phyloP scores from a whole-genome alignment of 441 rosid species.

The Sinapis alba region DNA sequence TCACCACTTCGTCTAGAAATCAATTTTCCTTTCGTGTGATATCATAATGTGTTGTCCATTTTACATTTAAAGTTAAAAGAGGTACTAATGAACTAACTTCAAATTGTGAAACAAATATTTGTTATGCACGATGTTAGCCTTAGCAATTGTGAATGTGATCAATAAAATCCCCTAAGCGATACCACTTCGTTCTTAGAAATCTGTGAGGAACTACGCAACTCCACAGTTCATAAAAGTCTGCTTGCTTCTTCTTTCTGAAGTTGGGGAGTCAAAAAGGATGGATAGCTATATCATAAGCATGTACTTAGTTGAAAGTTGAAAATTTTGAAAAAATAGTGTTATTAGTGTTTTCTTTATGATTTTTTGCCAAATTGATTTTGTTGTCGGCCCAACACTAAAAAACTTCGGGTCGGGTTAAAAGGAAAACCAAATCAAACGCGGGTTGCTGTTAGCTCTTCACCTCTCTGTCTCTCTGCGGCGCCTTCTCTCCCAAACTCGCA shows the following conservation, averaged over 20 bases:
- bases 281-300: no score
- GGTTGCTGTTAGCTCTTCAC: conserved; percentile 2
- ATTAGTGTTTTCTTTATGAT: no score
- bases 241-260: no score
- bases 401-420: conserved; percentile 38
- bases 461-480: conserved; percentile 38
- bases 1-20: background rate
- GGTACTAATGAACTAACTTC: background rate
- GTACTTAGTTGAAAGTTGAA: no score
- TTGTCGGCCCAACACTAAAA: conserved; percentile 31
- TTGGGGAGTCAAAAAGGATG: no score
- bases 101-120: background rate
- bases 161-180: no score
- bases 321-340: no score
- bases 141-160: background rate
- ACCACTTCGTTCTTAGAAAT: no score
- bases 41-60: background rate
- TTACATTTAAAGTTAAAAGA: background rate
- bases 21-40: background rate
- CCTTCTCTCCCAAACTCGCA: conserved; percentile 28
- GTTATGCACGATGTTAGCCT: background rate
- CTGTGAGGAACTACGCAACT: no score
- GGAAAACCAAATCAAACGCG: conserved; percentile 3
- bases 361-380: background rate
- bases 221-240: no score